Evolutionary conservation across 1,284 basidiomycete species (phyloP).

Genomic region (Moesziomyces sp.): DNA sequence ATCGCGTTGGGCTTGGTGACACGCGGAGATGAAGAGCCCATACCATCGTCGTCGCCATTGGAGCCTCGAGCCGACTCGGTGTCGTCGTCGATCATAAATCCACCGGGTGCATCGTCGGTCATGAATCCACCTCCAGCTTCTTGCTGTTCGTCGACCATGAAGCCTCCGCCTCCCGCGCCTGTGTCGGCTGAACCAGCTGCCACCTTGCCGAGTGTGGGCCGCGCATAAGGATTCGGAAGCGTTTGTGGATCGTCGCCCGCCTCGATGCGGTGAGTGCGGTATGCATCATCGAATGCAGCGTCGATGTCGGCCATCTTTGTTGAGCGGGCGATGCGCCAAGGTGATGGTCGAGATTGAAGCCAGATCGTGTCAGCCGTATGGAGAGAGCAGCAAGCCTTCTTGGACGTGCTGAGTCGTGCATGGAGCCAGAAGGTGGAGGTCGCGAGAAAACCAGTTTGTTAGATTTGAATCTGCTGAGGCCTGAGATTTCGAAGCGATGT

Average conservation of each 20-base stretch:
- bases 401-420: slow-evolving; percentile 26
- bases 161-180: slow-evolving; percentile 35
- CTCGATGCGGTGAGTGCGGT: slow-evolving; percentile 36
- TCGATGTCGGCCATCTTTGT: slow-evolving; percentile 30
- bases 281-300: slow-evolving; percentile 54
- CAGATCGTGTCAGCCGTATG: neutral
- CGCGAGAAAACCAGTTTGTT: too few species aligned
- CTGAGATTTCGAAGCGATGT: too few species aligned
- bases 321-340: neutral
- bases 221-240: slow-evolving; percentile 46
- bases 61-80: neutral
- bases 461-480: too few species aligned
- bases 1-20: slow-evolving; percentile 21
- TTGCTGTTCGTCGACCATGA: slow-evolving; percentile 11
- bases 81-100: slow-evolving; percentile 2
- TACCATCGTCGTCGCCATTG: neutral
- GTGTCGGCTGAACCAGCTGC: neutral
- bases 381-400: neutral
- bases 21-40: slow-evolving; percentile 1
- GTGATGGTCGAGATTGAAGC: neutral
- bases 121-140: slow-evolving; percentile 17
- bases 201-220: slow-evolving; percentile 5
- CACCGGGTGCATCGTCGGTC: slow-evolving; percentile 5
- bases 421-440: slow-evolving; percentile 18
- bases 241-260: slow-evolving; percentile 40